Evolutionary conservation across 768 basidiomycete genomes (phyloP).

Genomic region (Chalciporus chontae): DNA sequence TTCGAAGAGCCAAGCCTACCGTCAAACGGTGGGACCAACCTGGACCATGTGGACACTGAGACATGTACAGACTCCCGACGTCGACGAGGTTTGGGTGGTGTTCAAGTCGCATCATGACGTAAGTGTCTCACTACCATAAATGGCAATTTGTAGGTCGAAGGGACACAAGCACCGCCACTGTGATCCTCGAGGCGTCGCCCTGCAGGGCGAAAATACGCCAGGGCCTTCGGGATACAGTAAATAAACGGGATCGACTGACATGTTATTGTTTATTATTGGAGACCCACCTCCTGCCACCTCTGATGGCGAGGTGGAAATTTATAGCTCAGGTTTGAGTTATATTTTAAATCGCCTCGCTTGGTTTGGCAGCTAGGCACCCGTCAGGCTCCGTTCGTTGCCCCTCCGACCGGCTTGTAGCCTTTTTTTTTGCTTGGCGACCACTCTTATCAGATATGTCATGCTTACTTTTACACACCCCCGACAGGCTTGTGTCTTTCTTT

Average conservation of each 20-base stretch:
- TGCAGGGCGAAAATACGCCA: too few species aligned
- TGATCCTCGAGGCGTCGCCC: neutral
- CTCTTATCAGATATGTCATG: slow-evolving; percentile 13
- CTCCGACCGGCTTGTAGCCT: neutral
- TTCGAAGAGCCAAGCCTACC: slow-evolving; percentile 12
- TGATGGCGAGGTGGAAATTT: too few species aligned
- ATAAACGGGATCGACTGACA: too few species aligned
- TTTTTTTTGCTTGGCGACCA: slow-evolving; percentile 20
- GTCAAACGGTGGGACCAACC: slow-evolving; percentile 22
- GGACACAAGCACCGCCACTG: neutral
- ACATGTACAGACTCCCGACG: slow-evolving; percentile 26
- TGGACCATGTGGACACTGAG: slow-evolving; percentile 48
- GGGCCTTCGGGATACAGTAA: too few species aligned
- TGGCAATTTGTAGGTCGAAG: too few species aligned
- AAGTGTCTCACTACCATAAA: slow-evolving; percentile 23
- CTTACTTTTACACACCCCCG: slow-evolving; percentile 15
- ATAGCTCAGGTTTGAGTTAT: neutral
- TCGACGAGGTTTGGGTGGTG: slow-evolving; percentile 50
- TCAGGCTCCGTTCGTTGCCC: neutral
- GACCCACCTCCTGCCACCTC: too few species aligned
- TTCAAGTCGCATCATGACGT: slow-evolving; percentile 63
- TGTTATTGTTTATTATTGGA: too few species aligned
- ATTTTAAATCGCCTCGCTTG: neutral
- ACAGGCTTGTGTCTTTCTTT: slow-evolving; percentile 56
- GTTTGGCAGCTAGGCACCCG: neutral